Evolutionary conservation across 176 grass and related monocot genomes (phyloP).

Genomic region (Phoenix roebelenii): DNA sequence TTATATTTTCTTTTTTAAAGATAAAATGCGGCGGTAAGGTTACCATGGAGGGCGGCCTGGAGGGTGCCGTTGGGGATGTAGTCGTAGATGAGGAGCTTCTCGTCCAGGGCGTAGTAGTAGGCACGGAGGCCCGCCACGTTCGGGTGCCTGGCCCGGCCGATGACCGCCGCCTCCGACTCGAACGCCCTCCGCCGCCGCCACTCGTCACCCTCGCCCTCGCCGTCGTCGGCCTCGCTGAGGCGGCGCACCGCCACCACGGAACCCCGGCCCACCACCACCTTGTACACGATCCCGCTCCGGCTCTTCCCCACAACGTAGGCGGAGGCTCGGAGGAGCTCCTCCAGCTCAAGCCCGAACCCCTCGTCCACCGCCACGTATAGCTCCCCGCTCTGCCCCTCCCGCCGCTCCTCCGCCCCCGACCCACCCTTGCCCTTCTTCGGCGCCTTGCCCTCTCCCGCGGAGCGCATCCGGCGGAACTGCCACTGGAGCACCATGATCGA

Average conservation of each 20-base stretch:
- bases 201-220: slow-evolving; percentile 15
- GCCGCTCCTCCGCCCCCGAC: slow-evolving; percentile 15
- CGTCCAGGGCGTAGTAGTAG: slow-evolving; percentile 92
- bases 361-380: slow-evolving; percentile 79
- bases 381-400: slow-evolving; percentile 55
- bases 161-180: slow-evolving; percentile 56
- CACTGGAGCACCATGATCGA: slow-evolving; percentile 54
- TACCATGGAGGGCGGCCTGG: slow-evolving; percentile 84
- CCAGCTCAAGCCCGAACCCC: slow-evolving; percentile 75
- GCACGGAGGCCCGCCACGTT: slow-evolving; percentile 82
- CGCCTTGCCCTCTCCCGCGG: slow-evolving; percentile 33
- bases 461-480: slow-evolving; percentile 55
- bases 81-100: slow-evolving; percentile 95
- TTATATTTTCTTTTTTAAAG: too few relatives aligned
- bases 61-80: slow-evolving; percentile 84
- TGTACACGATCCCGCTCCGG: slow-evolving; percentile 76
- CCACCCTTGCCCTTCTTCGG: slow-evolving; percentile 40
- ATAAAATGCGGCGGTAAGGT: background rate
- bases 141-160: slow-evolving; percentile 59
- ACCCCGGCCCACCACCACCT: slow-evolving; percentile 49
- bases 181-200: slow-evolving; percentile 70
- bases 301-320: slow-evolving; percentile 92
- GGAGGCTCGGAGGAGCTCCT: slow-evolving; percentile 82
- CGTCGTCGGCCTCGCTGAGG: slow-evolving; percentile 80
- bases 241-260: slow-evolving; percentile 62